Conservation (phyloP, 345 rosid genomes). For the Lepidium aucheri region DNA sequence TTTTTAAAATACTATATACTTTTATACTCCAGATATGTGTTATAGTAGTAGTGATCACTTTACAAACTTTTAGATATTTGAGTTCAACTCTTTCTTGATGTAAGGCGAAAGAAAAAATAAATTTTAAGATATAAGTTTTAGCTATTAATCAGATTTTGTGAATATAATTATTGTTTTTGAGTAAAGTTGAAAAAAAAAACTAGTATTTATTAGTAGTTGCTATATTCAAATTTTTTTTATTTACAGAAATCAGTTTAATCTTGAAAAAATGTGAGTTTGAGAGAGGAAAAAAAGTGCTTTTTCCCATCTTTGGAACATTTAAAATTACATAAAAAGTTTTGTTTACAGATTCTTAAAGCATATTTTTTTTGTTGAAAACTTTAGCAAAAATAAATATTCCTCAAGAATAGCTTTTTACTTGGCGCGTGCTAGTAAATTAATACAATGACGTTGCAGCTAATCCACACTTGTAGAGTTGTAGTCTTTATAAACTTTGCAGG, state of each 20-base stretch:
- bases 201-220: background rate
- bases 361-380: background rate
- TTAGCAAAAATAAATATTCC: background rate
- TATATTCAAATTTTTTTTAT: background rate
- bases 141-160: no score
- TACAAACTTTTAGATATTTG: no score
- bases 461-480: background rate
- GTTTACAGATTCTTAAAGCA: conserved; percentile 7
- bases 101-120: no score
- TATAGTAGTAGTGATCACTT: no score
- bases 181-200: no score
- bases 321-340: background rate
- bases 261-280: background rate
- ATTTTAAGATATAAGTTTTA: no score
- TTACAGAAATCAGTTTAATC: no score
- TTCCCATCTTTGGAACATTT: background rate
- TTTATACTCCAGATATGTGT: no score
- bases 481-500: no score
- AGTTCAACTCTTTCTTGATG: no score
- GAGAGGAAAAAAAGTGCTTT: background rate
- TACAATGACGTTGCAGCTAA: background rate
- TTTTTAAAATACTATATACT: no score
- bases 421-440: background rate
- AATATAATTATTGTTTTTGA: no score
- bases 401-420: background rate